phyloP scores from a whole-genome alignment of 495 filamentous ascomycete genomes.

The Annulohypoxylon stygium region DNA sequence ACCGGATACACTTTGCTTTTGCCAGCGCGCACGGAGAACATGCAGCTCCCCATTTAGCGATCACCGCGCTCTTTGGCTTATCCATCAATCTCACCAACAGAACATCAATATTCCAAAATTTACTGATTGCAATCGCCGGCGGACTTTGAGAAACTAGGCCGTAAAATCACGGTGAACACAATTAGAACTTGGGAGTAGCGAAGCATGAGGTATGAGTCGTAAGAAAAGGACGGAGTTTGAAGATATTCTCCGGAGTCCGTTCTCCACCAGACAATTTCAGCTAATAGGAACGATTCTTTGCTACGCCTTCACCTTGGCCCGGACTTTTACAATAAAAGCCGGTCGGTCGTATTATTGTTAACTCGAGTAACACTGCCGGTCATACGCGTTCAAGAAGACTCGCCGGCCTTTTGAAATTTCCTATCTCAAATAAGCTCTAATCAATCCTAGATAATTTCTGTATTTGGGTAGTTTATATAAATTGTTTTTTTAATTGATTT shows the following conservation, averaged over 20 bases:
- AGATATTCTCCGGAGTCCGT: constrained; percentile 33
- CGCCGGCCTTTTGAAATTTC: constrained; percentile 17
- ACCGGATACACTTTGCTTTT: constrained; percentile 52
- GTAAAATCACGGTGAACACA: constrained; percentile 14
- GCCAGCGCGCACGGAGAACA: constrained; percentile 54
- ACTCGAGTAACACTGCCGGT: not conserved
- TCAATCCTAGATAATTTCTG: not conserved
- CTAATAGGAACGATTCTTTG: not conserved
- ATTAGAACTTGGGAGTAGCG: constrained; percentile 6
- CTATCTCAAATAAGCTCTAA: constrained; percentile 10
- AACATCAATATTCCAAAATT: not conserved
- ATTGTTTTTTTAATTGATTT: constrained; percentile 14
- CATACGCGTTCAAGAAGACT: constrained; percentile 3
- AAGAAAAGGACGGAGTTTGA: constrained; percentile 28
- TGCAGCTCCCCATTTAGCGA: constrained; percentile 56
- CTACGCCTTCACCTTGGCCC: not conserved
- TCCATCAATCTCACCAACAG: constrained; percentile 29
- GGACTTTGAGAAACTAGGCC: constrained; percentile 40
- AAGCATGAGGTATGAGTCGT: constrained; percentile 1
- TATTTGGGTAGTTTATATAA: constrained; percentile 14
- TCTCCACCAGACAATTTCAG: not conserved
- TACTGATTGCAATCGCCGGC: constrained; percentile 33
- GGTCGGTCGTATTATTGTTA: constrained; percentile 6
- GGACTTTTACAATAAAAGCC: constrained; percentile 35
- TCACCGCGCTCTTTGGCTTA: constrained; percentile 27